Base-by-base conservation (phyloP, 306 rosid species). In the Acacia acuminata region DNA sequence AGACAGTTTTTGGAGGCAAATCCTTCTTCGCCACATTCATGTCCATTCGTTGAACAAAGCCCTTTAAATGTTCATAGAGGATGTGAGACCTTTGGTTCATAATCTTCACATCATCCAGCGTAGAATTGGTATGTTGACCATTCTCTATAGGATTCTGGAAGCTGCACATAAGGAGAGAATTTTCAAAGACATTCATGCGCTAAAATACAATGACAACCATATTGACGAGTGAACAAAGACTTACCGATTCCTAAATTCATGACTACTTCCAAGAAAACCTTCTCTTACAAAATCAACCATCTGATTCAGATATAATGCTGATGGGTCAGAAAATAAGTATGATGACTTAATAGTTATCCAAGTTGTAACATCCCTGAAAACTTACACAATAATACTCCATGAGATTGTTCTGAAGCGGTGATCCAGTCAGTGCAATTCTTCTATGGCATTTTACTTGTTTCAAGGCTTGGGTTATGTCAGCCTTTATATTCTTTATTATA, bases 221-320 rank as follows among this genome's bases (percentile, higher is more conserved):
- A 84, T 71, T 36, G 77, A 51, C 42, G 58, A 77, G 84, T 58
- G 73, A 88, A 68, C 73, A 77, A 83, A 90, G 82, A 82, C 89
- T 84, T 85, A 71, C 99, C 99, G 99, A 79, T 96, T 96, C 81
- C 99, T 86, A 91, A 96, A 96, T 86, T 96, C 99, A 77, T 96
- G 98, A 83, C 99, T 96, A 92, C 98, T 94, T 89, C 99, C 99
- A 72, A 96, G 96, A 86, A 93, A 96, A 77, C 99, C 98, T 86
- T 96, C 99, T 83, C 99, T 88, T 64, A 96, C 99, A 94, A 96
- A 96, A 88, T 96, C 99, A 90, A 96, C 99, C 99, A 96, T 96
- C 99, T 96, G 91, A 88, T 71, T 77, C 50, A 81, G 67, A 87
- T 43, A 79, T 74, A 86, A 82, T 65, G 61, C 36, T 11, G 20